phyloP scores from a whole-genome alignment of 768 basidiomycete genomes.

The Tulasnella calospora region DNA sequence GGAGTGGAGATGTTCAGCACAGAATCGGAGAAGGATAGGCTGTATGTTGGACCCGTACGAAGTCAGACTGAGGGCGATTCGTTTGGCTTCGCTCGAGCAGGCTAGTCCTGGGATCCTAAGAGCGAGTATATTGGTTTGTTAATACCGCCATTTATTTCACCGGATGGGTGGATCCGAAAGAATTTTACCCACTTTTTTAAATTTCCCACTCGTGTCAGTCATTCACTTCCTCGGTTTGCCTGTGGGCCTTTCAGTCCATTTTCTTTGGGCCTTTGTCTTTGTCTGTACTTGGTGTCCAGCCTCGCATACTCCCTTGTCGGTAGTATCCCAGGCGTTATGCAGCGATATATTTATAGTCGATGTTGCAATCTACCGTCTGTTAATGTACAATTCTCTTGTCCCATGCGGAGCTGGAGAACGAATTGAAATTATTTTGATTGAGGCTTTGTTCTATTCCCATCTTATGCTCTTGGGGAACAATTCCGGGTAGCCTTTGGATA shows the following conservation, averaged over 20 bases:
- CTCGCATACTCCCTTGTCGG: background rate
- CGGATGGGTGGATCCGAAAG: too few species aligned
- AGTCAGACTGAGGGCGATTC: background rate
- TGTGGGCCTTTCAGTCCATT: background rate
- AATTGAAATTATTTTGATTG: too few species aligned
- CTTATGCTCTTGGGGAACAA: too few species aligned
- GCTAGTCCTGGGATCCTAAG: background rate
- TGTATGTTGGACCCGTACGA: background rate
- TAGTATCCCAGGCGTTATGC: background rate
- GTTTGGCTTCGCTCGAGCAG: background rate
- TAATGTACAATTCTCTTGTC: too few species aligned
- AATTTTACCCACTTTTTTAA: background rate
- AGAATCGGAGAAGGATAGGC: background rate
- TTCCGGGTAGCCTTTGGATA: too few species aligned
- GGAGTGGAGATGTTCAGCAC: slow-evolving; percentile 8
- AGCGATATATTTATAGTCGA: too few species aligned
- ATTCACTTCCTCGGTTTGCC: background rate
- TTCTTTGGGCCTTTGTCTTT: background rate
- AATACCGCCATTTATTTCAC: too few species aligned
- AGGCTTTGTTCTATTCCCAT: too few species aligned
- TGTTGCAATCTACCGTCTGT: too few species aligned
- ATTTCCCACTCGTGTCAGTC: background rate
- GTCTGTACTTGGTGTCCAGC: background rate
- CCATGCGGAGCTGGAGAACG: too few species aligned
- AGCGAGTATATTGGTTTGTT: too few species aligned